Evolutionary conservation across 2,329 filamentous ascomycete genomes (phyloP).

Genomic region (Arthrinium puccinioides): DNA sequence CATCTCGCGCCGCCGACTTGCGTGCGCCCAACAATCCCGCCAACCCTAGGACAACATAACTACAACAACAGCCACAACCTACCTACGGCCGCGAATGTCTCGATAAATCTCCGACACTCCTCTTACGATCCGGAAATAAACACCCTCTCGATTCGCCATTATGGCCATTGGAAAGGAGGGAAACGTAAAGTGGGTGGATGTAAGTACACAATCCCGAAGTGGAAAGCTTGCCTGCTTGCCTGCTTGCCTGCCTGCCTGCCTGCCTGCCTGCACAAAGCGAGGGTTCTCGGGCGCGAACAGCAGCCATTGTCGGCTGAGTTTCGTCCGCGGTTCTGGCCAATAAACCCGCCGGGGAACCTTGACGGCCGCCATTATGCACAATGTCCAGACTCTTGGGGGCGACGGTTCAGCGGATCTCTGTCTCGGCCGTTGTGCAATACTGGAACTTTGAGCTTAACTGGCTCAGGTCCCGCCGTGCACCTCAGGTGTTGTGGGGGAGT

Average conservation of each 20-base stretch:
- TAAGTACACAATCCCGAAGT: constrained; percentile 29
- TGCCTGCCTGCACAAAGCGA: too few relatives aligned
- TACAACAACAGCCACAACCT: background rate
- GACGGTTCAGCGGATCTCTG: too few relatives aligned
- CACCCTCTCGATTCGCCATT: constrained; percentile 28
- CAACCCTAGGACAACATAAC: background rate
- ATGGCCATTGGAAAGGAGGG: constrained; percentile 37
- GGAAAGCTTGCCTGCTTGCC: too few relatives aligned
- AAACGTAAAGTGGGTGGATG: constrained; percentile 55
- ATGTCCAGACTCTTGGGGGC: too few relatives aligned
- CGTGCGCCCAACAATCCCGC: background rate
- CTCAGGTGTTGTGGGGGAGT: background rate
- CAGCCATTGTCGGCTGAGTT: too few relatives aligned
- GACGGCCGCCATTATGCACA: too few relatives aligned
- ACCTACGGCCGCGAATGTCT: background rate
- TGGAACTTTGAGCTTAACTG: background rate
- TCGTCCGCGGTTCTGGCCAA: too few relatives aligned
- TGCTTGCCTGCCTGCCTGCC: too few relatives aligned
- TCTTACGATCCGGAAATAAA: background rate
- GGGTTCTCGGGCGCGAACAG: too few relatives aligned
- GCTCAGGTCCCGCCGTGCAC: background rate
- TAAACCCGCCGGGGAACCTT: too few relatives aligned
- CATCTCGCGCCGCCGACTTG: background rate
- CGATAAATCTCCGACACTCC: background rate
- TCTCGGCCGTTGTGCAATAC: too few relatives aligned